Evolutionary conservation across 1,139 yeast genomes (phyloP).

Genomic region (Sugiyamaella pinicola): DNA sequence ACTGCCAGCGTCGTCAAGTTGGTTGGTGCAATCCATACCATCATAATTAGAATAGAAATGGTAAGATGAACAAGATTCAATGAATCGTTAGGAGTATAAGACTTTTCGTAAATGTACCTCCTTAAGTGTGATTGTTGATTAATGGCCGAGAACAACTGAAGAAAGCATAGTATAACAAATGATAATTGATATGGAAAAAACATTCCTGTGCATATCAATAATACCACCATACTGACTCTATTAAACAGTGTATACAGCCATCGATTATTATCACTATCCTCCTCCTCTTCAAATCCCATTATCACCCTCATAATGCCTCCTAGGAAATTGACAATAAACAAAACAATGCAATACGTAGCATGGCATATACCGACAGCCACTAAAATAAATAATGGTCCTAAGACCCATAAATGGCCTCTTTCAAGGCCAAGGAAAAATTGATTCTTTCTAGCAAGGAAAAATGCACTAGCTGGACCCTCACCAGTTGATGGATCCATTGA

Average conservation of each 20-base stretch:
- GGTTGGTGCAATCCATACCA: slow-evolving; percentile 41
- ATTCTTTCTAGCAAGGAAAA: slow-evolving; percentile 34
- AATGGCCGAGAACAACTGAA: slow-evolving; percentile 32
- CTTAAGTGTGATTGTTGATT: slow-evolving; percentile 5
- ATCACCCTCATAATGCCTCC: slow-evolving; percentile 8
- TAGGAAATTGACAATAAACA: slow-evolving; percentile 23
- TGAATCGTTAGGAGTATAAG: background rate
- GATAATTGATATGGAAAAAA: slow-evolving; percentile 19
- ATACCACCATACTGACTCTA: slow-evolving; percentile 2
- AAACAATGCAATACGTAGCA: slow-evolving; percentile 39
- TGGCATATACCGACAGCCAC: slow-evolving; percentile 55
- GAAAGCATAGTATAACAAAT: slow-evolving; percentile 52
- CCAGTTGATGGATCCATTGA: slow-evolving; percentile 32
- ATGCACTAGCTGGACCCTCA: slow-evolving; percentile 32
- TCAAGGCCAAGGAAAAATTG: slow-evolving; percentile 67
- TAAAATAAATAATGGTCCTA: slow-evolving; percentile 60
- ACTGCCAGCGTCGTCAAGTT: slow-evolving; percentile 41
- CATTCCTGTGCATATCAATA: slow-evolving; percentile 4
- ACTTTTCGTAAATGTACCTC: slow-evolving; percentile 1
- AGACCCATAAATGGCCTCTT: slow-evolving; percentile 56
- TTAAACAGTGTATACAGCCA: slow-evolving; percentile 3
- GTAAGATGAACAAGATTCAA: slow-evolving; percentile 28
- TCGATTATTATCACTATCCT: background rate
- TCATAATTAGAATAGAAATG: slow-evolving; percentile 36
- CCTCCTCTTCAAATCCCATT: background rate